Percentiles rank a stretch among this genome's conserved stretches.
Evolutionary conservation across 192 early-diverging fungal genomes (phyloP).

Genomic region (Paraglomus occultum): DNA sequence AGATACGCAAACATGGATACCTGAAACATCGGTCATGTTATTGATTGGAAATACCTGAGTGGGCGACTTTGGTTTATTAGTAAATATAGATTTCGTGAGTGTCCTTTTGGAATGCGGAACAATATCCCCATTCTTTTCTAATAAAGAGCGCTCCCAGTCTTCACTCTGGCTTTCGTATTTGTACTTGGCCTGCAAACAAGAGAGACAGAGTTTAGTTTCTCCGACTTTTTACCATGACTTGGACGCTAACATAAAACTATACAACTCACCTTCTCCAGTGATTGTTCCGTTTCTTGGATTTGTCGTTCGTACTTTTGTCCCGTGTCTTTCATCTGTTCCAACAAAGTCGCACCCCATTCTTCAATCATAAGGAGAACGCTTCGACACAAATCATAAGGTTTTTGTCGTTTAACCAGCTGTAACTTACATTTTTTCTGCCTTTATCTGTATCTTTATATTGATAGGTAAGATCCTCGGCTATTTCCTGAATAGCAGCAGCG

Average conservation of each 20-base stretch:
- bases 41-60: conserved; percentile 50
- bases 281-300: conserved; percentile 72
- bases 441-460: conserved; percentile 77
- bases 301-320: conserved; percentile 71
- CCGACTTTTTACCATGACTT: background rate
- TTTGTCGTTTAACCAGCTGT: background rate
- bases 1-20: background rate
- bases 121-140: conserved; percentile 51
- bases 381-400: background rate
- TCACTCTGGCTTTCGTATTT: conserved; percentile 79
- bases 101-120: conserved; percentile 41
- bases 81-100: conserved; percentile 46
- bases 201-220: conserved; percentile 2
- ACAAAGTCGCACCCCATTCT: background rate
- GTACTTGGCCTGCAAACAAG: conserved; percentile 52
- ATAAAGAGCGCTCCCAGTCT: conserved; percentile 81
- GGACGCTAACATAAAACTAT: background rate
- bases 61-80: conserved; percentile 51
- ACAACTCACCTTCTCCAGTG: conserved; percentile 78
- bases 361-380: conserved; percentile 1
- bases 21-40: background rate
- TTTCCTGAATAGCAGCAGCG: conserved; percentile 61
- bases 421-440: conserved; percentile 68
- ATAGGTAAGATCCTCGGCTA: conserved; percentile 76
- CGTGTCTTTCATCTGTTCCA: conserved; percentile 72